These are phyloP conservation scores for Botrytis fragariae DNA, from an alignment of 2,329 filamentous ascomycete species.

Conservation along the genomic window DNA sequence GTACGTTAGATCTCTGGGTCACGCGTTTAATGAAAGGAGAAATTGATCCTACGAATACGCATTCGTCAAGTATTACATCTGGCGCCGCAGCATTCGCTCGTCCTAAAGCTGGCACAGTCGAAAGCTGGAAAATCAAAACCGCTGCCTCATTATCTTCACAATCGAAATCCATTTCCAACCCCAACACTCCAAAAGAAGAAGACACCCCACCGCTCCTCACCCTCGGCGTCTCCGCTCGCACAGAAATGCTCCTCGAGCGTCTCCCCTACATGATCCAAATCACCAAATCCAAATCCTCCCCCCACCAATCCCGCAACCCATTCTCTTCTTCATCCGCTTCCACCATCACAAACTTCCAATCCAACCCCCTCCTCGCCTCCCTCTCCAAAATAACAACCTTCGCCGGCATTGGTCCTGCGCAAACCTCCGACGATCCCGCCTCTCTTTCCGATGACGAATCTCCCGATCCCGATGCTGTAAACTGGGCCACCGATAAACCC, in stretches of 20 bases:
- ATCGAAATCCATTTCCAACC: not conserved
- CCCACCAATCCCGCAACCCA: too few relatives aligned
- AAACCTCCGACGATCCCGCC: conserved; percentile 40
- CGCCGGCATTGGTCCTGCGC: conserved; percentile 3
- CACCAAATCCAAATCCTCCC: conserved; percentile 35
- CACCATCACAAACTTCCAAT: not conserved
- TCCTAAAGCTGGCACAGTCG: conserved; percentile 39
- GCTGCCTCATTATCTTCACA: not conserved
- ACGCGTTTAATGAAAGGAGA: conserved; percentile 58
- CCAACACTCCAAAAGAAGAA: conserved; percentile 24
- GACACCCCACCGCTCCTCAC: conserved; percentile 48
- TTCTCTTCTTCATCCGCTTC: not conserved
- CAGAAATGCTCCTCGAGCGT: conserved; percentile 77
- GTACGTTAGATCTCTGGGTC: conserved; percentile 68
- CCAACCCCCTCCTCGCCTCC: conserved; percentile 1
- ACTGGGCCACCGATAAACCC: conserved; percentile 62
- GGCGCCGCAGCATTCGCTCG: conserved; percentile 51
- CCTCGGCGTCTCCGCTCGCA: conserved; percentile 60
- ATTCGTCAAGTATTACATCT: conserved; percentile 43
- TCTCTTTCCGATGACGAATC: conserved; percentile 33
- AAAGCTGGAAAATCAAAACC: conserved; percentile 37
- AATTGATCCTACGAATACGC: conserved; percentile 19
- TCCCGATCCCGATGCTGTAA: conserved; percentile 38
- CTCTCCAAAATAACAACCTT: conserved; percentile 7
- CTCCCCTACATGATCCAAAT: conserved; percentile 82